Evolutionary conservation across 164 flowering plant genomes (phyloP), one percentile per base, ranked within the genome.

Genomic region (Litsea cubeba): DNA sequence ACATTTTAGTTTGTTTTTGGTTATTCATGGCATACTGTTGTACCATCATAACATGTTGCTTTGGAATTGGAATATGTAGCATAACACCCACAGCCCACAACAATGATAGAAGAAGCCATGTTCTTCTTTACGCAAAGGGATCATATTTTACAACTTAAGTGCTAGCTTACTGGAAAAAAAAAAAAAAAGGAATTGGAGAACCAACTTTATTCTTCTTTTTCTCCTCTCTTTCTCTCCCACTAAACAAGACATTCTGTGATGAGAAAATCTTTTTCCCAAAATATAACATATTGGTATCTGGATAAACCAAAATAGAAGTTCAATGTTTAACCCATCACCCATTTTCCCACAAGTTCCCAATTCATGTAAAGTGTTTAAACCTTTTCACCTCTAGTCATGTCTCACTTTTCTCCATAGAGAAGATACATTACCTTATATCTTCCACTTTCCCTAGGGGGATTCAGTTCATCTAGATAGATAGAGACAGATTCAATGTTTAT

Each of bases 11-110:
- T 54, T 2, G n/a, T 54, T 54, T 54, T 3, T 18, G 5, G 5
- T 40, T 7, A 7, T 35, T 1, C 46, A 64, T 2, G 30, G 24
- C 15, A 23, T 23, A 23, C 25, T n/a, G 26, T n/a, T 64, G 14
- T 64, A 64, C 26, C 11, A 24, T 26, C 20, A 12, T 2, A 66
- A 20, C 69, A 66, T 32, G 49, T 32, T 66, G 24, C 69, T 66
- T 66, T 66, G 22, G 49, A 66, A 66, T 28, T 66, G 69, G 49
- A 66, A 66, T 66, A 2, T 66, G 46, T 66, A 26, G 28, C 66
- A 63, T 22, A 63, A 63, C 26, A 20, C 66, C 66, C 66, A 63
- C 28, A 63, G 25, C 66, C 66, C 66, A 63, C 66, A 25, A 63
- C 15, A 63, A 22, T 20, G 3, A 63, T 23, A 3, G 26, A 25